Evolutionary conservation across 2,329 filamentous ascomycete genomes (phyloP).

Genomic region (Ustulina deusta): DNA sequence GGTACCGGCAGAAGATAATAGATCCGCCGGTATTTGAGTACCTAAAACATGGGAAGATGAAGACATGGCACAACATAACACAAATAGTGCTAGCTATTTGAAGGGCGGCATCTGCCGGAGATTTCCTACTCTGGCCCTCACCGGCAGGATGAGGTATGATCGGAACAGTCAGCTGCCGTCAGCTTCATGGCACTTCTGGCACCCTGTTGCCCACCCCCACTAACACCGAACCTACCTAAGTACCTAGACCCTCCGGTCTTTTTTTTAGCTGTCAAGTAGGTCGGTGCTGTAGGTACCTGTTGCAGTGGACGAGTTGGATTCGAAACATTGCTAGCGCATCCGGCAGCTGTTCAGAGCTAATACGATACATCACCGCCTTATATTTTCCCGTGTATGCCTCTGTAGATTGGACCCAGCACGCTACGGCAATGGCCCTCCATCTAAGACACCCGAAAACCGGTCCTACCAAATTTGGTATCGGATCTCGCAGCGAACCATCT

Average conservation of each 20-base stretch:
- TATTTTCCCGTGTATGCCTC: no score
- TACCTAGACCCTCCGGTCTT: slow-evolving; percentile 11
- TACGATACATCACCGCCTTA: background rate
- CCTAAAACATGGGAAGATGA: background rate
- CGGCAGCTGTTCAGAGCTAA: background rate
- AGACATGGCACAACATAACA: slow-evolving; percentile 6
- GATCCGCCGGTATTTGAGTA: background rate
- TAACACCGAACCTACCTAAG: slow-evolving; percentile 4
- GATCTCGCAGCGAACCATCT: slow-evolving; percentile 21
- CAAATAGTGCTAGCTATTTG: background rate
- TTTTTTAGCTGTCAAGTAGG: slow-evolving; percentile 1
- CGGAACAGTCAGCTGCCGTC: slow-evolving; percentile 36
- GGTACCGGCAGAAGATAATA: no score
- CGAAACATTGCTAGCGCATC: background rate
- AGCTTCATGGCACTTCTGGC: slow-evolving; percentile 4
- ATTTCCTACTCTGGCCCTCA: slow-evolving; percentile 35
- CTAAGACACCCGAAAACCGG: slow-evolving; percentile 27
- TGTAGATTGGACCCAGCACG: background rate
- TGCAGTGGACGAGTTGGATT: background rate
- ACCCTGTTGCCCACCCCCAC: background rate
- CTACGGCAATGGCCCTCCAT: no score
- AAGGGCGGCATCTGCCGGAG: slow-evolving; percentile 19
- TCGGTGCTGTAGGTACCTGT: no score
- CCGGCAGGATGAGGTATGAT: slow-evolving; percentile 32
- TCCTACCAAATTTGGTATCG: slow-evolving; percentile 38